These are phyloP conservation scores for Ilex aquifolium DNA, from an alignment of 257 asterid species.

Conservation along the genomic window DNA sequence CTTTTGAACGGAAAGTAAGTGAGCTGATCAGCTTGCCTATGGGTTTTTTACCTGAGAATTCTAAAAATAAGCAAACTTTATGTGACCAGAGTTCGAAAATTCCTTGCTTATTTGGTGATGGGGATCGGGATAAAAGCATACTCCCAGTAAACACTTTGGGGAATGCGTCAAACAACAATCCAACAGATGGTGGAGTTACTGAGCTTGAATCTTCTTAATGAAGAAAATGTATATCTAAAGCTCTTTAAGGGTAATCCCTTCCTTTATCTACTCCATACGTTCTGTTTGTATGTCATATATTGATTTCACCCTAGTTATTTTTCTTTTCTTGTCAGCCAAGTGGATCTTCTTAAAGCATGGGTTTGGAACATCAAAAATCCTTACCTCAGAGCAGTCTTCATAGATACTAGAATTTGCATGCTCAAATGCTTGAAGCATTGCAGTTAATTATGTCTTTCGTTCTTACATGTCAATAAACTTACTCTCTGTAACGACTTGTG, in stretches of 20 bases:
- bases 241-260: slow-evolving; percentile 35
- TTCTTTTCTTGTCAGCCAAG: slow-evolving; percentile 38
- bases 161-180: slow-evolving; percentile 29
- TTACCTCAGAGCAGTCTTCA: too few species aligned
- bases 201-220: slow-evolving; percentile 30
- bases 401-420: too few species aligned
- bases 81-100: slow-evolving; percentile 37
- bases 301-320: slow-evolving; percentile 22
- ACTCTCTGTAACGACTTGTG: too few species aligned
- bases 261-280: slow-evolving; percentile 19
- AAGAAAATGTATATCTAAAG: slow-evolving; percentile 13
- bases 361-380: slow-evolving; percentile 1
- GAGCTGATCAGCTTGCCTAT: slow-evolving; percentile 22
- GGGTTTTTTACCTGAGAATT: slow-evolving; percentile 23
- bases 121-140: slow-evolving; percentile 19
- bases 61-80: slow-evolving; percentile 26
- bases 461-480: too few species aligned
- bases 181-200: slow-evolving; percentile 20
- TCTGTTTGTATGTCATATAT: slow-evolving; percentile 6
- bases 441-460: too few species aligned
- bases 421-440: too few species aligned
- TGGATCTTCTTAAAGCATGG: slow-evolving; percentile 17
- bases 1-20: slow-evolving; percentile 30
- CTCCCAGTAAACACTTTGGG: slow-evolving; percentile 26
- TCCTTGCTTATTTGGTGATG: slow-evolving; percentile 28